Percentiles rank a stretch among this genome's conserved stretches.
Conservation (phyloP, 2,329 filamentous ascomycete species). For the Cadophora sp. region DNA sequence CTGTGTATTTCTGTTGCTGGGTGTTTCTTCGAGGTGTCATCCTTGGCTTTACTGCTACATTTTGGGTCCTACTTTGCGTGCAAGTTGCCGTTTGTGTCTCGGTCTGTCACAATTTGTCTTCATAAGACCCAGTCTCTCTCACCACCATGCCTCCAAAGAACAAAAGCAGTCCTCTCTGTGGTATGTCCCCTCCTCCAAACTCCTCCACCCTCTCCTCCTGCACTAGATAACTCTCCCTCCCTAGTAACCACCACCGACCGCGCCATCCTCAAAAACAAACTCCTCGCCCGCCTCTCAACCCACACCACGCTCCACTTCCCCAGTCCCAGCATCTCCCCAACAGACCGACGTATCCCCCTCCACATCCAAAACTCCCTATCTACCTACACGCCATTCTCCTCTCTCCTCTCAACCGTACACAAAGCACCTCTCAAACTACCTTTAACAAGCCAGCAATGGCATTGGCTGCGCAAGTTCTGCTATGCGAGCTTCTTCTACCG, state of each 20-base stretch:
- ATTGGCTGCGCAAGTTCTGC: slow-evolving; percentile 7
- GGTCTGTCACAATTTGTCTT: not conserved
- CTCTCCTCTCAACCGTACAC: not conserved
- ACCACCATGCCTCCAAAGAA: not conserved
- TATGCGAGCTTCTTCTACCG: not conserved
- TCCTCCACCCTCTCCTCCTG: not conserved
- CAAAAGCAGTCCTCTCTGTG: not conserved
- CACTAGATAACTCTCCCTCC: not conserved
- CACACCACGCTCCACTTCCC: not conserved
- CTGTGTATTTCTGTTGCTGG: not conserved
- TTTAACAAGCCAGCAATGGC: not conserved
- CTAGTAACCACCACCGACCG: not conserved
- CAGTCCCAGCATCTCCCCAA: not conserved
- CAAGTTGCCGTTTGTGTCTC: not conserved
- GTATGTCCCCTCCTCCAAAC: not conserved
- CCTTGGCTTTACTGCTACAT: not conserved
- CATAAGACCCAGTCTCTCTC: not conserved
- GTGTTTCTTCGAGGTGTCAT: not conserved
- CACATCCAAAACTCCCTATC: not conserved
- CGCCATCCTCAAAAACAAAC: not conserved
- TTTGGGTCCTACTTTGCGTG: not conserved
- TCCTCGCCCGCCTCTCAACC: not conserved
- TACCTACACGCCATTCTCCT: not conserved
- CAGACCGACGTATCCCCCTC: not conserved
- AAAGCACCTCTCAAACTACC: not conserved